A percentile compares a stretch with the other conserved stretches of the same genome.
Conservation (phyloP, 73 alveolate species). For the Stentor roeselii region DNA sequence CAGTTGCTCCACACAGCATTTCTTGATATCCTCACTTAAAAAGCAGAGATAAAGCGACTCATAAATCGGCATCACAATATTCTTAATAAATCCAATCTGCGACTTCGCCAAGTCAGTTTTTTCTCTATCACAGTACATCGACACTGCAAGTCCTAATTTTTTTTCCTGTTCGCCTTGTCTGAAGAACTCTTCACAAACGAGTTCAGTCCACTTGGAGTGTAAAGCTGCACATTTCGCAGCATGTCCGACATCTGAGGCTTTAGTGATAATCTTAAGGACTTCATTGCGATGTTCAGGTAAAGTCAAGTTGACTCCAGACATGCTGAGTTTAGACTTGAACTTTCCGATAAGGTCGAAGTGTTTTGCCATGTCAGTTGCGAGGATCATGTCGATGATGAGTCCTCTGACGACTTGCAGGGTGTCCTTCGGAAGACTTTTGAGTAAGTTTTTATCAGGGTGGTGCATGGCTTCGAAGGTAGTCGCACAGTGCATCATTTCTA, state of each 20-base stretch:
- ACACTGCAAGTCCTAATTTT: constrained; percentile 51
- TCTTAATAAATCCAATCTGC: constrained; percentile 59
- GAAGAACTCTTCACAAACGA: constrained; percentile 57
- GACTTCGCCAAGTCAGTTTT: constrained; percentile 50
- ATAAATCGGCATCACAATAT: constrained; percentile 50
- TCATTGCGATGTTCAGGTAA: constrained; percentile 27
- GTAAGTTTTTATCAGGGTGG: constrained; percentile 39
- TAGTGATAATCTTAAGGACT: constrained; percentile 35
- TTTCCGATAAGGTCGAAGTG: constrained; percentile 57
- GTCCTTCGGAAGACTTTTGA: constrained; percentile 34
- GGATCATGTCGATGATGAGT: constrained; percentile 50
- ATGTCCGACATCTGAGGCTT: constrained; percentile 68
- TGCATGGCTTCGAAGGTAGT: constrained; percentile 48
- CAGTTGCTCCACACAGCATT: background rate
- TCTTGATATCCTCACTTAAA: background rate
- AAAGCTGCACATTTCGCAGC: constrained; percentile 48
- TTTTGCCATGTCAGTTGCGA: constrained; percentile 67
- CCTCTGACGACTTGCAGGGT: constrained; percentile 40
- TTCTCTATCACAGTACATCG: constrained; percentile 61
- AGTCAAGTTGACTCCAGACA: constrained; percentile 17
- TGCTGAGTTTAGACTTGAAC: constrained; percentile 42
- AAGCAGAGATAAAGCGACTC: constrained; percentile 33
- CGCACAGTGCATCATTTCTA: constrained; percentile 60
- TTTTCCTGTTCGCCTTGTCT: constrained; percentile 66
- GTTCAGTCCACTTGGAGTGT: constrained; percentile 58